Evolutionary conservation across 2,329 filamentous ascomycete genomes (phyloP), one percentile per base, ranked within the genome.

Genomic region (Trichoderma afroharzianum): DNA sequence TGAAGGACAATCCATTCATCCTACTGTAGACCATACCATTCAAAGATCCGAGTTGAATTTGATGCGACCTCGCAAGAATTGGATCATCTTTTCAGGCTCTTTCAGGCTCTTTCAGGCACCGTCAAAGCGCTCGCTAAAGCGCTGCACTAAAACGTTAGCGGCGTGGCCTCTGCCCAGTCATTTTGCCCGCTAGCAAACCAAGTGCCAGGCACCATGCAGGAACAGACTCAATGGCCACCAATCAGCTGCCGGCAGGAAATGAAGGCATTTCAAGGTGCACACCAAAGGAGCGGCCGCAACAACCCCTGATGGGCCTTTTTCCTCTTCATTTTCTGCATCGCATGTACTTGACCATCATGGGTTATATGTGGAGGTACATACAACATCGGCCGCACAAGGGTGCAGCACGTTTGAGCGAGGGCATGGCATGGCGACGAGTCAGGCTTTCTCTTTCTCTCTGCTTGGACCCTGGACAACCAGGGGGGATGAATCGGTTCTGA

Each of bases 121-220:
- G 39, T 47, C 26, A 50, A 18, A 57, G 53, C 26, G 53, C 55
- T 47, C 55, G 36, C 53, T 47, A 36, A 28, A 39, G 39, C 26
- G 30, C 63, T 47, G 64, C 36, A 18, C 55, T 68, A 68, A 47
- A 36, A 36, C 9, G 30, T n/a, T 63, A 55, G 57, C 28, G 28
- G 47, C 47, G 9, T 53, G n/a, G 47, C 47, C 47, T 53, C 47
- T 24, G 11, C 47, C 47, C 47, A 53, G 47, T 53, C 24, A 21
- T 53, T 53, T 53, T 33, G 47, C 12, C 26, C 64, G 24, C 64
- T 68, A 68, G 43, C 12, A 12, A 18, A 9, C 21, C 57, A 70
- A 70, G 43, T 57, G 67, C 43, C 67, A 70, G 67, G 67, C n/a
- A 70, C 67, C 58, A 70, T 70, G 67, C 67, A 70, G 67, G 67